Evolutionary conservation across 1,284 basidiomycete species (phyloP), one percentile per base, ranked within the genome.

Genomic region (Athelia psychrophila): DNA sequence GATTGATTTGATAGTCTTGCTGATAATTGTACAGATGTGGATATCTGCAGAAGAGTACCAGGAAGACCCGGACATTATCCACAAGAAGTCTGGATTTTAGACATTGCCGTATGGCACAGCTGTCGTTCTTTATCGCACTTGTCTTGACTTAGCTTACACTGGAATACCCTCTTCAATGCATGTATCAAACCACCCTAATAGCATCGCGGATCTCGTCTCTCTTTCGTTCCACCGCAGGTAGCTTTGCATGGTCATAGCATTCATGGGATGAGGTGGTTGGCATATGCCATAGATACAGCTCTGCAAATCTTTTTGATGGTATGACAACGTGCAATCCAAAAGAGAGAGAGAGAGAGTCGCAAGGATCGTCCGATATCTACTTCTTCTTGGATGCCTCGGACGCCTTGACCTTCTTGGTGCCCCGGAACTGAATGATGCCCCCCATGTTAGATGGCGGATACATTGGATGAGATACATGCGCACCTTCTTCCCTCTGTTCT

Each of bases 21-120:
- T 36, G 13, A 19, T 23, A 22, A 44, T 47, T 16, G 33, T 38
- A 9, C 23, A 95, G 93, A 96, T 97, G 94, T 97, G 94, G 94
- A 93, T 99, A 46, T 97, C 94, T 40, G 95, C 96, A 40, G 97
- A 99, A 68, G 97, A 99, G 73, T 99, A 98, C 68, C 93, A 96
- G 71, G 97, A 99, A 71, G 97, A 99, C 73, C 96, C 95, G 45
- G 95, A 98, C 64, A 91, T 98, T 64, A 98, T 98, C 64, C 95
- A 98, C 71, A 94, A 91, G 73, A 93, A 93, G 69, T 78, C 86
- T 54, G 88, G 87, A 48, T 92, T 92, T 67, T 91, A 64, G 59
- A 62, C 64, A 49, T 35, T 22, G 38, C 38, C 38, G 9, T 42
- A 5, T 30, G n/a, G 9, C n/a, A n/a, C n/a, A n/a, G n/a, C n/a